A percentile compares a stretch with the other conserved stretches of the same genome.
Conservation (phyloP, 371 early-diverging fungal genomes). For the Lichtheimia hyalospora region DNA sequence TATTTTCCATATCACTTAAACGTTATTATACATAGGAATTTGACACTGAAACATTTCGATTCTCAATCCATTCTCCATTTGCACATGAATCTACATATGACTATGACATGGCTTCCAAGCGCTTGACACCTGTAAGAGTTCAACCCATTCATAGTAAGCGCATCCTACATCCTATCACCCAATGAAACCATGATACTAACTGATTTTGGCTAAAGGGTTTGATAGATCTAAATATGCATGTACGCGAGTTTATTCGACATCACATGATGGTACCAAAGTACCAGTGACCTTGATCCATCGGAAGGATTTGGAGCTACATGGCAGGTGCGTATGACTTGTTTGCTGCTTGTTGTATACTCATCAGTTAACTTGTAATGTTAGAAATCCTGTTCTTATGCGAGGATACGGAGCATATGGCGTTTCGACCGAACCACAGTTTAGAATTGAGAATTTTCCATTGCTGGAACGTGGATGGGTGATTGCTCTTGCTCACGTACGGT, state of each 20-base stretch:
- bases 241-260: slow-evolving; percentile 50
- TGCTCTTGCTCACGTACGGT: slow-evolving; percentile 84
- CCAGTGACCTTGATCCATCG: slow-evolving; percentile 74
- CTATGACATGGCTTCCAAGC: slow-evolving; percentile 61
- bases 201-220: slow-evolving; percentile 35
- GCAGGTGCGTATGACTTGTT: slow-evolving; percentile 27
- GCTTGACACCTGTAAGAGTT: slow-evolving; percentile 44
- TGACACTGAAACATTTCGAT: slow-evolving; percentile 66
- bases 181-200: background rate
- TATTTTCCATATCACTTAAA: background rate
- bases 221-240: slow-evolving; percentile 50
- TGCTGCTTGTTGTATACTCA: background rate
- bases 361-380: slow-evolving; percentile 30
- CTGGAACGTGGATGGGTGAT: slow-evolving; percentile 82
- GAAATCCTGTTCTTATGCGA: slow-evolving; percentile 72
- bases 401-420: slow-evolving; percentile 90
- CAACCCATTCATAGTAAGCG: slow-evolving; percentile 54
- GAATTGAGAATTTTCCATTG: slow-evolving; percentile 77
- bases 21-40: slow-evolving; percentile 54
- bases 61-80: slow-evolving; percentile 70
- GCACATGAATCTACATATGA: slow-evolving; percentile 69
- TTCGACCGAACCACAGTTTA: slow-evolving; percentile 76
- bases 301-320: slow-evolving; percentile 47
- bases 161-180: background rate
- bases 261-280: slow-evolving; percentile 50